phyloP scores from a whole-genome alignment of 2,329 filamentous ascomycete genomes.

The Arthrobotrys megalospora region DNA sequence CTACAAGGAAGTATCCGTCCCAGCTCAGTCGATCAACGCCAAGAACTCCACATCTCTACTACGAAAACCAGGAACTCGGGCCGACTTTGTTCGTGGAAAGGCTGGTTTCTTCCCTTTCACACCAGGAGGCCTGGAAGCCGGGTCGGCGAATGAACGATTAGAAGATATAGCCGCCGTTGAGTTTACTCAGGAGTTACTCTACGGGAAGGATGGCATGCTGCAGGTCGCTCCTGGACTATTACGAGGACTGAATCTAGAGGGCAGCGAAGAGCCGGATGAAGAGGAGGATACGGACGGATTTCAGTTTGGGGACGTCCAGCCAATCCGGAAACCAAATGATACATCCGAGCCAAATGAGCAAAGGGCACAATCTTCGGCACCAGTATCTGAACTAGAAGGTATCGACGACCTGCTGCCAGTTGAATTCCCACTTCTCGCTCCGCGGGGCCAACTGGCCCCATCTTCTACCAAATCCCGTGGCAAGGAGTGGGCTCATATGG shows the following conservation, averaged over 20 bases:
- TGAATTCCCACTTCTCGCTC: slow-evolving; percentile 92
- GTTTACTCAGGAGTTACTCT: slow-evolving; percentile 71
- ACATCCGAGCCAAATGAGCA: slow-evolving; percentile 72
- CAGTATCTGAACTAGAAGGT: slow-evolving; percentile 72
- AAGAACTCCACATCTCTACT: slow-evolving; percentile 94
- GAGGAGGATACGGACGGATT: slow-evolving; percentile 70
- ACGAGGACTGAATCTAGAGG: slow-evolving; percentile 81
- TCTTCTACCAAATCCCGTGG: slow-evolving; percentile 74
- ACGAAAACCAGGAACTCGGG: slow-evolving; percentile 86
- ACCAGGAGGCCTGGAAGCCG: slow-evolving; percentile 87
- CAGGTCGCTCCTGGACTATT: slow-evolving; percentile 85
- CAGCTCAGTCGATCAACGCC: slow-evolving; percentile 87
- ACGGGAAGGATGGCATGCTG: slow-evolving; percentile 80
- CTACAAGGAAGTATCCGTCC: slow-evolving; percentile 93
- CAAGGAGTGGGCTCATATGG: slow-evolving; percentile 97
- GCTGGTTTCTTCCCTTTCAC: slow-evolving; percentile 96
- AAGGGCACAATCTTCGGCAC: slow-evolving; percentile 65
- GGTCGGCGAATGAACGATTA: slow-evolving; percentile 77
- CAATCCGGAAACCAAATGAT: slow-evolving; percentile 65
- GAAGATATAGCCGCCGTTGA: slow-evolving; percentile 86
- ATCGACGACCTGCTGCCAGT: slow-evolving; percentile 91
- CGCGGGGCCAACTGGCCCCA: slow-evolving; percentile 81
- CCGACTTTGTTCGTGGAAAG: slow-evolving; percentile 92
- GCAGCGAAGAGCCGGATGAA: slow-evolving; percentile 73
- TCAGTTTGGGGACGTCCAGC: slow-evolving; percentile 64